Evolutionary conservation across 1,284 basidiomycete species (phyloP).

Genomic region (Apiotrichum mycotoxinovorans): DNA sequence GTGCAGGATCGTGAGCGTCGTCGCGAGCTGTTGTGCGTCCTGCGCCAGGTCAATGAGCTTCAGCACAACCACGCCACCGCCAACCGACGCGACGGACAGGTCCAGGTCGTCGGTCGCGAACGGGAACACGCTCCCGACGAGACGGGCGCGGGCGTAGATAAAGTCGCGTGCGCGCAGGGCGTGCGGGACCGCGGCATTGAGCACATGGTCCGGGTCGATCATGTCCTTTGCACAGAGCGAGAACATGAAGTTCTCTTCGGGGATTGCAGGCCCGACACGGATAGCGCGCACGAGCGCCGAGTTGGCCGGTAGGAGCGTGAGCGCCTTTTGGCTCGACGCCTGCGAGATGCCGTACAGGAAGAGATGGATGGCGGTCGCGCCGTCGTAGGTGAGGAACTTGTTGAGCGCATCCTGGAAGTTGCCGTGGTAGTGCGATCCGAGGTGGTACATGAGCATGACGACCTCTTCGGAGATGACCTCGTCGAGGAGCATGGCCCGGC

Average conservation of each 20-base stretch:
- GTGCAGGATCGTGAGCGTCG: constrained; percentile 66
- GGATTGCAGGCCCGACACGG: constrained; percentile 39
- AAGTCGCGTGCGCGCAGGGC: constrained; percentile 32
- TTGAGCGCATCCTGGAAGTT: constrained; percentile 48
- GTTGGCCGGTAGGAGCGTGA: constrained; percentile 34
- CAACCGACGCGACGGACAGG: constrained; percentile 73
- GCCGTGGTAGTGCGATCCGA: constrained; percentile 48
- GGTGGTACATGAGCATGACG: constrained; percentile 44
- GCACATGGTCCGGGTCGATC: constrained; percentile 19
- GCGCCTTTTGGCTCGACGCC: constrained; percentile 32
- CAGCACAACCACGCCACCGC: constrained; percentile 72
- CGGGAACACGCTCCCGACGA: constrained; percentile 61
- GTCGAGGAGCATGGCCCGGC: constrained; percentile 37
- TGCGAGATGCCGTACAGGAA: constrained; percentile 42
- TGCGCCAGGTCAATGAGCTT: constrained; percentile 73
- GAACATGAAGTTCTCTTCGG: constrained; percentile 44
- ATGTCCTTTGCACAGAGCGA: constrained; percentile 43
- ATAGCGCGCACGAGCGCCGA: constrained; percentile 47
- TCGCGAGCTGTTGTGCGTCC: constrained; percentile 68
- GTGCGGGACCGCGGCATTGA: constrained; percentile 43
- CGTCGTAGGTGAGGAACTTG: constrained; percentile 50
- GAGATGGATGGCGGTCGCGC: constrained; percentile 49
- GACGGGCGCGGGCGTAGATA: constrained; percentile 34
- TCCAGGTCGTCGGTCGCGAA: constrained; percentile 66
- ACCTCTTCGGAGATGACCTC: constrained; percentile 48